Base-by-base conservation (phyloP, 2,329 filamentous ascomycete species). In the Albifimbria verrucaria region DNA sequence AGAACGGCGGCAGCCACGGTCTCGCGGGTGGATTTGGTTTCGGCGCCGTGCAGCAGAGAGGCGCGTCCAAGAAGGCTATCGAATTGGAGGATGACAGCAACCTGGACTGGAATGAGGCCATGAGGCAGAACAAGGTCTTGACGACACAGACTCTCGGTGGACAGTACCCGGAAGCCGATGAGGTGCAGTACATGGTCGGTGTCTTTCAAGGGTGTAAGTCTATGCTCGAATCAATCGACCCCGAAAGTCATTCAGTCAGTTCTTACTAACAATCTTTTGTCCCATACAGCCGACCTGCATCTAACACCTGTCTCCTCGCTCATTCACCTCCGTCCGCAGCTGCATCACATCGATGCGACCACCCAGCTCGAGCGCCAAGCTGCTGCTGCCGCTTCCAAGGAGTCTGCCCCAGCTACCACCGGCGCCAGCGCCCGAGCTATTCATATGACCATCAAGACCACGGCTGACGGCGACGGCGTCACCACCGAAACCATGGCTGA, bases 271-370 rank as follows among this genome's bases (percentile, higher is more conserved):
- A 49, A 11, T 17, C 24, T 21, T 24, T 2, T 9, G 15, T n/a
- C 3, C 6, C 17, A n/a, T n/a, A n/a, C 58, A 92, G 90, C 90
- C 62, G 86, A 95, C 65, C 77, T 97, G 10, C 91, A 97, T 72
- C 83, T 97, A 39, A 95, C 91, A 1, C 89, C 89, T 22, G 83
- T 95, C 45, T 85, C 87, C 41, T 88, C 90, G 2, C 83, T 96
- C 44, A 89, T 96, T 42, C 90, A 96, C 67, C 85, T 99, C 65
- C 89, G 92, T 4, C 92, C 94, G 0, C 90, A 97, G 65, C 88
- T 96, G 56, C 91, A 96, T 72, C 92, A 97, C 72, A 80, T 97
- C 60, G 94, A 97, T 72, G 93, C 94, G 3, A 73, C 85, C 45
- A 79, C 87, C 46, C 91, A 97, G 63, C 80, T 90, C 52, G 84